phyloP scores from a whole-genome alignment of 192 early-diverging fungal genomes.

The Gaertneriomyces sp. region DNA sequence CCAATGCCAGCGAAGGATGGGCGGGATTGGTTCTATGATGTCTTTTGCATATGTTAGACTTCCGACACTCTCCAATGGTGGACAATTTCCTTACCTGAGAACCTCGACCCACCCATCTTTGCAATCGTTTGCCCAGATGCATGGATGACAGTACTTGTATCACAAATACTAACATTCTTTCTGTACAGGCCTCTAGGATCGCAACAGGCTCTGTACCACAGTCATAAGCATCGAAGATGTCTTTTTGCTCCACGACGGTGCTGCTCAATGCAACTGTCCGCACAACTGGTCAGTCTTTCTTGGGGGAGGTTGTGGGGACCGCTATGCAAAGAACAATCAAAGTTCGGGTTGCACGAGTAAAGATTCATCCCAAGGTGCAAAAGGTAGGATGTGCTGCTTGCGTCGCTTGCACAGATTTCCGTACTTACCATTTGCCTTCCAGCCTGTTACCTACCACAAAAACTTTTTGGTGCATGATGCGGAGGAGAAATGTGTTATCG shows the following conservation, averaged over 20 bases:
- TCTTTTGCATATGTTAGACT: conserved; percentile 12
- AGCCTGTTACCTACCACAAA: conserved; percentile 79
- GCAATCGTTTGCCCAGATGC: background rate
- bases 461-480: conserved; percentile 89
- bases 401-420: background rate
- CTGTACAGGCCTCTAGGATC: background rate
- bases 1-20: no score
- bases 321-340: conserved; percentile 88
- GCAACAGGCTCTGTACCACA: background rate
- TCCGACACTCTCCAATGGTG: conserved; percentile 1
- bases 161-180: background rate
- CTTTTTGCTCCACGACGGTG: background rate
- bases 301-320: conserved; percentile 84
- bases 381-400: conserved; percentile 60
- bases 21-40: background rate
- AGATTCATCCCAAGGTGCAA: conserved; percentile 75
- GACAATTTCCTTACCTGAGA: background rate
- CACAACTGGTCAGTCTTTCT: conserved; percentile 20
- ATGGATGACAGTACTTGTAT: background rate
- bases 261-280: background rate
- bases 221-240: background rate
- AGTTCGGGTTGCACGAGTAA: conserved; percentile 74
- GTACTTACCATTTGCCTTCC: conserved; percentile 12
- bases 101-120: background rate
- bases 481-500: conserved; percentile 71